phyloP scores from a whole-genome alignment of 768 basidiomycete species.

The Hypholoma sublateritium region DNA sequence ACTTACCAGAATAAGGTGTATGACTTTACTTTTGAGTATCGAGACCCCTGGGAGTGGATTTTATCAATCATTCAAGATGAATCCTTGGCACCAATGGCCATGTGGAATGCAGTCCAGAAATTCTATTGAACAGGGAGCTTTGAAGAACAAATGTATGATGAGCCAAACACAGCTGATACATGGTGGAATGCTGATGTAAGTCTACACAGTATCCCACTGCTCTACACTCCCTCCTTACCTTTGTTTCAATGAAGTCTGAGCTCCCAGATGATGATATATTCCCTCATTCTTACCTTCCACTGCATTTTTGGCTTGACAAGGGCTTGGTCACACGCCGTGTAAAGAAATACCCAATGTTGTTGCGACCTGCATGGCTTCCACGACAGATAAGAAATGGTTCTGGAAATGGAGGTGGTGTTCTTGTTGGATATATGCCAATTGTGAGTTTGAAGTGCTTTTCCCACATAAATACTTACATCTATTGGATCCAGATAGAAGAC shows the following conservation, averaged over 20 bases:
- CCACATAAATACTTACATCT: not conserved
- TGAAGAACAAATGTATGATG: conserved; percentile 22
- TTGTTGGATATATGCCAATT: conserved; percentile 27
- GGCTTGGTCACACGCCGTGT: conserved; percentile 25
- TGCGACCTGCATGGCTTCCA: conserved; percentile 26
- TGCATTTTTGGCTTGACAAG: conserved; percentile 32
- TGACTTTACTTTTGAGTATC: conserved; percentile 24
- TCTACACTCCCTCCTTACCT: not conserved
- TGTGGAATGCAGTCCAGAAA: conserved; percentile 24
- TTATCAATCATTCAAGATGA: conserved; percentile 18
- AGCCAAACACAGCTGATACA: conserved; percentile 26
- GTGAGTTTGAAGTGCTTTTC: conserved; percentile 14
- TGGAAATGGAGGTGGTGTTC: conserved; percentile 31
- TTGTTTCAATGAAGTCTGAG: conserved; percentile 5
- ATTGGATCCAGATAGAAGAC: conserved; percentile 20
- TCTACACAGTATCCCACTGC: conserved; percentile 2
- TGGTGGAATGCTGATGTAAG: conserved; percentile 29
- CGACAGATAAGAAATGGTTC: conserved; percentile 27
- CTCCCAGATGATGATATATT: conserved; percentile 17
- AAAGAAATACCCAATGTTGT: conserved; percentile 27
- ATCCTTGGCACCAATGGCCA: conserved; percentile 12
- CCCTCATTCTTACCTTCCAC: conserved; percentile 25
- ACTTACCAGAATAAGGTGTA: conserved; percentile 13
- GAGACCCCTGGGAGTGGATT: conserved; percentile 29
- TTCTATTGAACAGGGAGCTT: conserved; percentile 16